Evolutionary conservation across 2,329 filamentous ascomycete species (phyloP).

Genomic region (Monilinia fructigena): DNA sequence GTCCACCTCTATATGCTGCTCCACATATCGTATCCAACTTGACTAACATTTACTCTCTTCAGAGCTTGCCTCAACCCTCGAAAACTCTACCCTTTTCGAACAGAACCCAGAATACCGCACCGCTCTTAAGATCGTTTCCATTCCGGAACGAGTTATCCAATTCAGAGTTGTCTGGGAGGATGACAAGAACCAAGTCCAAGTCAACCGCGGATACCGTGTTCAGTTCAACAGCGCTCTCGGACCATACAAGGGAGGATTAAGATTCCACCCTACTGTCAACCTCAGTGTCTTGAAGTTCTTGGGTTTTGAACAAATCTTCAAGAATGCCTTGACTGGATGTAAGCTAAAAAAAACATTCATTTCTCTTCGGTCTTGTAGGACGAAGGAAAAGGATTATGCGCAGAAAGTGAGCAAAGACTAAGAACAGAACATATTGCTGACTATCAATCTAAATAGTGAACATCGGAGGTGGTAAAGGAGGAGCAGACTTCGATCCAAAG

Average conservation of each 20-base stretch:
- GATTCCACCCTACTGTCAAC: conserved; percentile 90
- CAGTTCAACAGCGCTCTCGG: conserved; percentile 98
- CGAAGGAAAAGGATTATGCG: too few species aligned
- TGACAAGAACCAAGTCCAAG: conserved; percentile 82
- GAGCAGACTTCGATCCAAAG: conserved; percentile 98
- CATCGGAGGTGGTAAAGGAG: conserved; percentile 98
- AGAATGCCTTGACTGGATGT: conserved; percentile 96
- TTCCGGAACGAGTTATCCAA: conserved; percentile 94
- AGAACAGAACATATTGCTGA: conserved; percentile 16
- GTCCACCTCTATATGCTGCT: neutral
- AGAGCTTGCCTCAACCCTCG: conserved; percentile 94
- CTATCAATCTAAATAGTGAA: conserved; percentile 54
- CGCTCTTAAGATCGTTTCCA: conserved; percentile 80
- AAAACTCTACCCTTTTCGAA: conserved; percentile 88
- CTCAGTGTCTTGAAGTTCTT: conserved; percentile 88
- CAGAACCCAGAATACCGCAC: conserved; percentile 93
- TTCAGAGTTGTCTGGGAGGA: conserved; percentile 98
- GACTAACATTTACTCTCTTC: conserved; percentile 25
- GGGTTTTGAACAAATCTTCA: conserved; percentile 99
- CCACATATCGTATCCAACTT: neutral
- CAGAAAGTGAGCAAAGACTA: neutral
- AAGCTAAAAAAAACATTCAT: conserved; percentile 46
- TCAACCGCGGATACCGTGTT: conserved; percentile 94
- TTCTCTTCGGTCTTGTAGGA: neutral
- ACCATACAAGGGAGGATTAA: conserved; percentile 95